phyloP scores from a whole-genome alignment of 2,329 filamentous ascomycete species.

The Aspergillus tubingensis region DNA sequence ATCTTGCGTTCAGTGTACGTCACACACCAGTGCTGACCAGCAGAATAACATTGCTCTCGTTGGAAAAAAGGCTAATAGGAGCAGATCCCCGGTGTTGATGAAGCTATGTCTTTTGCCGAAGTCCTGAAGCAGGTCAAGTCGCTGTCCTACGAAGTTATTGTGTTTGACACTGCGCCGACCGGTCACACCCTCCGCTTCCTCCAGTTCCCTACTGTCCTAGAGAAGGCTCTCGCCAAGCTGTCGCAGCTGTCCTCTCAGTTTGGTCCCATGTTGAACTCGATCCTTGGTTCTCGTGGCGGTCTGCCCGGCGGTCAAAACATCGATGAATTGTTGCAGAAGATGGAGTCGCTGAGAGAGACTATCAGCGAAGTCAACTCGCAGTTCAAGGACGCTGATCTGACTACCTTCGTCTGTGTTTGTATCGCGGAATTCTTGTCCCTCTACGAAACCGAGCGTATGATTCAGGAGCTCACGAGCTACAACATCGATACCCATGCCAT shows the following conservation, averaged over 20 bases:
- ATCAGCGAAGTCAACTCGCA: conserved; percentile 96
- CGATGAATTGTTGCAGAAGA: conserved; percentile 88
- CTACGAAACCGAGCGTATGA: conserved; percentile 99
- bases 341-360: conserved; percentile 88
- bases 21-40: background rate
- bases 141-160: conserved; percentile 96
- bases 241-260: conserved; percentile 93
- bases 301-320: conserved; percentile 92
- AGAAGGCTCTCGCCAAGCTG: conserved; percentile 97
- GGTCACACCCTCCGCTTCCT: conserved; percentile 98
- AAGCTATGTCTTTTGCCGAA: conserved; percentile 99
- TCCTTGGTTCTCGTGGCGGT: conserved; percentile 75
- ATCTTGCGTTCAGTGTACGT: conserved; percentile 84
- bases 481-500: conserved; percentile 96
- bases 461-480: conserved; percentile 92
- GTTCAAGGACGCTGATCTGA: conserved; percentile 95
- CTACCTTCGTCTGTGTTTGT: conserved; percentile 97
- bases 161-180: conserved; percentile 97
- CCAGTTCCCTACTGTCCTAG: conserved; percentile 95
- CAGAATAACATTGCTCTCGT: background rate
- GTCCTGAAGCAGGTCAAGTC: conserved; percentile 99
- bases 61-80: conserved; percentile 9
- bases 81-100: conserved; percentile 95
- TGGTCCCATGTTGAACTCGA: conserved; percentile 90
- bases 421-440: conserved; percentile 96